Percentiles rank a stretch among this genome's conserved stretches.
These are phyloP conservation scores for Neofusicoccum sp. DNA, from an alignment of 2,329 filamentous ascomycete species.

Conservation along the genomic window DNA sequence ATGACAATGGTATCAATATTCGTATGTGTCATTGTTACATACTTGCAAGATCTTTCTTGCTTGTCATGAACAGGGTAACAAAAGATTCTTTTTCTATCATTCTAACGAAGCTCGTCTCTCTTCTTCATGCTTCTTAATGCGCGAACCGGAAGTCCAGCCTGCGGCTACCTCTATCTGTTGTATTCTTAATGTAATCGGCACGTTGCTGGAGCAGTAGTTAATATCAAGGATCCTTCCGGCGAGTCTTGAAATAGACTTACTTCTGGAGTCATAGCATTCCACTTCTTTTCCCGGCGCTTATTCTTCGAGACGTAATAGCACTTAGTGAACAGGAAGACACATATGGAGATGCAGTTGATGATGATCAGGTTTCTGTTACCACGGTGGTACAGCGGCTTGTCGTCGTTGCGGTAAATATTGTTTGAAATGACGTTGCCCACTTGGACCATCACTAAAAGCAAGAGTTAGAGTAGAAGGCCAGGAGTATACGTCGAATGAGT, in stretches of 20 bases:
- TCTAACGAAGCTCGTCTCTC: too few species aligned
- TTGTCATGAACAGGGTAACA: too few species aligned
- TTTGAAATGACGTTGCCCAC: slow-evolving; percentile 46
- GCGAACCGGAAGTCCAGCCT: slow-evolving; percentile 33
- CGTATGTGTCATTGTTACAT: too few species aligned
- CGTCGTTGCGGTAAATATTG: slow-evolving; percentile 51
- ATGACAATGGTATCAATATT: too few species aligned
- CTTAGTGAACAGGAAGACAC: slow-evolving; percentile 38
- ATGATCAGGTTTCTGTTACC: slow-evolving; percentile 40
- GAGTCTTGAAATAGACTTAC: neutral
- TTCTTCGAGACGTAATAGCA: slow-evolving; percentile 44
- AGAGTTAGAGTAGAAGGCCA: slow-evolving; percentile 24
- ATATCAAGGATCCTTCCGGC: too few species aligned
- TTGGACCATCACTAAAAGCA: slow-evolving; percentile 42
- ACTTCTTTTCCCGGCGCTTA: slow-evolving; percentile 30
- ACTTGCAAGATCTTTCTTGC: neutral
- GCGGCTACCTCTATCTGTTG: slow-evolving; percentile 31
- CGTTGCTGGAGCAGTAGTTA: slow-evolving; percentile 24
- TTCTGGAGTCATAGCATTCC: slow-evolving; percentile 28
- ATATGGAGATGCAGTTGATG: slow-evolving; percentile 33
- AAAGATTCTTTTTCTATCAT: too few species aligned
- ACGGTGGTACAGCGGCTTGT: slow-evolving; percentile 45
- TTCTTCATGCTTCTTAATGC: slow-evolving; percentile 26
- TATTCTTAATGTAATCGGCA: slow-evolving; percentile 28
- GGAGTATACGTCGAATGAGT: neutral